Base-by-base conservation (phyloP, 2,329 filamentous ascomycete genomes). In the Emergomyces orientalis region DNA sequence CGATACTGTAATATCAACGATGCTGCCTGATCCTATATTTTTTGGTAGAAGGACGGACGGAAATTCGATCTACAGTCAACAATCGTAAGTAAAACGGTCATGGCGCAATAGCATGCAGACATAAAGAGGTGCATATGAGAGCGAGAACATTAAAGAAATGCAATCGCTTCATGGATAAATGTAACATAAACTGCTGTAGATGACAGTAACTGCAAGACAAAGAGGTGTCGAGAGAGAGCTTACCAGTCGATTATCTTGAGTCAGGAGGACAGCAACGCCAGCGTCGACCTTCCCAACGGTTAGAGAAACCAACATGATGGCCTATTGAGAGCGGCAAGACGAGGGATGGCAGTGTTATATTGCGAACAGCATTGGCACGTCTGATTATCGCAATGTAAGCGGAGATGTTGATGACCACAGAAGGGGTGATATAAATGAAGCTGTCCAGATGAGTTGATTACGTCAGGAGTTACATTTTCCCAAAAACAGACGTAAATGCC, bases 271-370 rank as follows among this genome's bases (percentile, higher is more conserved):
- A 59, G 94, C 96, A 74, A 99, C 93, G 78, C 94, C 94, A 72
- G 94, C 94, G 78, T 99, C 94, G 78, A 99, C 94, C 81, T 99
- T 99, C 82, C 94, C 94, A 78, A 99, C 94, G 59, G 93, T 97
- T 74, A 99, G 84, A 69, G 94, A 97, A 78, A 99, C 90, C 73
- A 97, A 84, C 94, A 99, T 97, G 59, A 75, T 83, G 68, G 49
- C 34, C 41, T n/a, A 34, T 19, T 30, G 22, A 51, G 30, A 2
- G 55, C 22, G n/a, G n/a, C 30, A 27, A 39, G n/a, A 25, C 17
- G 37, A 45, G n/a, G 19, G 22, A 22, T 11, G 11, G 14, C 3
- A 11, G 25, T n/a, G n/a, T 52, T 60, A 51, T 57, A 62, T 34
- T 27, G 51, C 19, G 34, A 55, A 47, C 37, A 61, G 47, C 58